Evolutionary conservation across 805 yeast species (phyloP).

Genomic region (Metschnikowia gruessii): DNA sequence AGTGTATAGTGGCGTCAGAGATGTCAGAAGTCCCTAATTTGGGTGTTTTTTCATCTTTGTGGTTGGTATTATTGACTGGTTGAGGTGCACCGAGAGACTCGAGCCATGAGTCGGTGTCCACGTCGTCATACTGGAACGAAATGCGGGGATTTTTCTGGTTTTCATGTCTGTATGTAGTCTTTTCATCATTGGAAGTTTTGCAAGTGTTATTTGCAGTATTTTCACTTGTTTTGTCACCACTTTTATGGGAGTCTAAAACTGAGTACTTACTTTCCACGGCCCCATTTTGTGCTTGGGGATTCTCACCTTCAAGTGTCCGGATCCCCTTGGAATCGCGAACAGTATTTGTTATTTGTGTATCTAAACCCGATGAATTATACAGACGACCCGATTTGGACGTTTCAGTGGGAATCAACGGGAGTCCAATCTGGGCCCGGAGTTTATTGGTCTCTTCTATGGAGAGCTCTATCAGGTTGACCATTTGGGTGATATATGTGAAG

Average conservation of each 20-base stretch:
- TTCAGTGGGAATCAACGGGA: slow-evolving; percentile 44
- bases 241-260: too few relatives aligned
- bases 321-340: not conserved
- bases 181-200: not conserved
- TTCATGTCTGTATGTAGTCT: not conserved
- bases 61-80: not conserved
- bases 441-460: slow-evolving; percentile 56
- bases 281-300: too few relatives aligned
- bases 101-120: slow-evolving; percentile 16
- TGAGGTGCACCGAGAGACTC: slow-evolving; percentile 17
- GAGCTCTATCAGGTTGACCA: slow-evolving; percentile 21
- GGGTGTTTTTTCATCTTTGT: too few relatives aligned
- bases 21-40: too few relatives aligned
- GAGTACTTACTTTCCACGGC: too few relatives aligned
- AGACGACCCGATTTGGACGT: not conserved
- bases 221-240: not conserved
- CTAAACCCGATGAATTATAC: not conserved
- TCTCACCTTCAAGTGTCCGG: not conserved
- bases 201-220: not conserved
- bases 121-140: slow-evolving; percentile 13
- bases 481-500: too few relatives aligned
- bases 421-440: slow-evolving; percentile 49
- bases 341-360: not conserved
- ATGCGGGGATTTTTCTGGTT: slow-evolving; percentile 21
- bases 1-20: too few relatives aligned